Percentiles rank a stretch among this genome's conserved stretches.
Conservation (phyloP, 108 stramenopile genomes). For the Nannochloropsis gaditana region DNA sequence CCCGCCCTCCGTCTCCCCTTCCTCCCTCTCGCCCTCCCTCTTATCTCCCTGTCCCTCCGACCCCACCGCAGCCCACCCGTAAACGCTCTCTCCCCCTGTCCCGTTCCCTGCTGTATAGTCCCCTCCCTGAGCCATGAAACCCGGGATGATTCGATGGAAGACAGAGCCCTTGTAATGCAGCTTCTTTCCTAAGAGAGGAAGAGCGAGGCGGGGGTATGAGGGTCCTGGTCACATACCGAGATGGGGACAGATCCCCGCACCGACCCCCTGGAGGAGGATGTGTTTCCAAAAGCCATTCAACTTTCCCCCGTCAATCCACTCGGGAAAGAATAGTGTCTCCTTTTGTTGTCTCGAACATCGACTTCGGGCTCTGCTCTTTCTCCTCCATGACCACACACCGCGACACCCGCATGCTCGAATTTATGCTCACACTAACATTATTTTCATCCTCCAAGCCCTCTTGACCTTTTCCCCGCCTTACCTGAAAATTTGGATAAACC, state of each 20-base stretch:
- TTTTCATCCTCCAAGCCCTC: not conserved
- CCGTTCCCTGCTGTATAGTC: slow-evolving; percentile 91
- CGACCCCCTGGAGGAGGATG: too few species aligned
- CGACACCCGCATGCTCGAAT: not conserved
- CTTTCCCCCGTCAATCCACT: not conserved
- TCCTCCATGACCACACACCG: not conserved
- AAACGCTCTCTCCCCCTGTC: slow-evolving; percentile 73
- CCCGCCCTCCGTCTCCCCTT: too few species aligned
- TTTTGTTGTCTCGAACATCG: not conserved
- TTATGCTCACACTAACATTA: not conserved
- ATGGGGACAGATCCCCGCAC: too few species aligned
- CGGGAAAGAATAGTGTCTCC: not conserved
- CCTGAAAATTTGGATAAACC: not conserved
- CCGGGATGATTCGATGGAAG: slow-evolving; percentile 88
- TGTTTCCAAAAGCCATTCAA: too few species aligned
- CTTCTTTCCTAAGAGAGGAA: too few species aligned
- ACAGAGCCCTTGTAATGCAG: slow-evolving; percentile 66
- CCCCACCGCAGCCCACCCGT: too few species aligned
- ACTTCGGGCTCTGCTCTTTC: not conserved
- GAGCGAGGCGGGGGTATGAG: too few species aligned
- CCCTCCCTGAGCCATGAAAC: slow-evolving; percentile 79
- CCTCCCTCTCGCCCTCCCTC: too few species aligned
- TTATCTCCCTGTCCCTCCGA: too few species aligned
- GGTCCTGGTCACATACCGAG: too few species aligned
- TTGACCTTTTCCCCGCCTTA: not conserved